Base-by-base conservation (phyloP, 2,329 filamentous ascomycete genomes). In the Aspergillus pseudonomiae region DNA sequence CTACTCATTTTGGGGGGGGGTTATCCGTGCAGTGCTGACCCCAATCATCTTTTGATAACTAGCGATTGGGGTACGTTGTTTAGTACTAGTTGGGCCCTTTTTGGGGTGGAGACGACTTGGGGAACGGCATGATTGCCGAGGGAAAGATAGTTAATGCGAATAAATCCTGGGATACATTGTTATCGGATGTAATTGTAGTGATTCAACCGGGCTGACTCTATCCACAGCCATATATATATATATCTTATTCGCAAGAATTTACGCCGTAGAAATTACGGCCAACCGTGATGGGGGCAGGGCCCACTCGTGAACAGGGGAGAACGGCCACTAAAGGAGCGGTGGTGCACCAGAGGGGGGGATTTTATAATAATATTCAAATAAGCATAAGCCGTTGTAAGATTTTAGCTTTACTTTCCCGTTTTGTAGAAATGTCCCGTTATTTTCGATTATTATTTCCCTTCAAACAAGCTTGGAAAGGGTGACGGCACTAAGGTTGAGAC, bases 401-500 rank as follows among this genome's bases (percentile, higher is more conserved):
- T n/a, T 41, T n/a, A 39, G n/a, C n/a, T 21, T 19, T 48, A 2
- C 26, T 28, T 48, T 21, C 19, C 19, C 19, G 7, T 19, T 26
- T 6, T 6, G 16, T 26, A 6, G 6, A 36, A 36, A 14, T 46
- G 14, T 46, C 9, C 4, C 43, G 2, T 21, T 46, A 12, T 45
- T n/a, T 14, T 24, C 26, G 21, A 12, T 48, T 48, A 16, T 48
- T 3, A 21, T 26, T 48, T 16, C 24, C 12, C 12, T 26, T 48
- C 1, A 26, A 26, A 41, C 39, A n/a, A 34, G 19, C 48, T 34
- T 32, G 24, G 14, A 50, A n/a, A 52, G n/a, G 34, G 48, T 52
- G 9, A 52, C 28, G 48, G 48, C 30, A 34, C 48, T 52, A 52
- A 52, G 28, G 48, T 52, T 52, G 28, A 52, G 48, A 52, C 48